A percentile compares a stretch with the other conserved stretches of the same genome.
Evolutionary conservation across 108 stramenopile genomes (phyloP).

Genomic region (Pseudonitzschia delicatissima): DNA sequence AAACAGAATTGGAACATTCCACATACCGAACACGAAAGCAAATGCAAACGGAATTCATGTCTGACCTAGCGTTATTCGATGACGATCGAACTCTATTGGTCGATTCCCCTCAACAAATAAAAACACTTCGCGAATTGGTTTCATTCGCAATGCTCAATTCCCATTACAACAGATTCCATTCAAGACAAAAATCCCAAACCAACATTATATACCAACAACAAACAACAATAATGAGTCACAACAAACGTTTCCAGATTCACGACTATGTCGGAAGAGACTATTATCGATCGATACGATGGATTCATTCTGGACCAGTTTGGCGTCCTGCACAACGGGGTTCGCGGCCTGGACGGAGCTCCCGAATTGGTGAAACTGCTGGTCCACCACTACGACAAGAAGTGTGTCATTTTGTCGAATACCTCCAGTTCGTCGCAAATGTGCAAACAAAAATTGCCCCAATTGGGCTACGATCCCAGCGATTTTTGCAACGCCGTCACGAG

Average conservation of each 20-base stretch:
- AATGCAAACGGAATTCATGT: no score
- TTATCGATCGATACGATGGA: conserved; percentile 60
- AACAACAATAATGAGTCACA: not conserved
- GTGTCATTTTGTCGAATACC: conserved; percentile 86
- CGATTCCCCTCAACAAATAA: no score
- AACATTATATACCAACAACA: not conserved
- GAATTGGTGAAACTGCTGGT: conserved; percentile 52
- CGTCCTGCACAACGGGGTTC: conserved; percentile 84
- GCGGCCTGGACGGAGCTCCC: conserved; percentile 58
- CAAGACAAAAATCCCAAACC: not conserved
- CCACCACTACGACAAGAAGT: conserved; percentile 46
- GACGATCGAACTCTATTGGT: no score
- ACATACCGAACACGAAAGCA: no score
- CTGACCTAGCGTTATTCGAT: no score
- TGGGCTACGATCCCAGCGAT: conserved; percentile 63
- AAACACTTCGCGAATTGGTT: no score
- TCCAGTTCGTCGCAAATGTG: conserved; percentile 53
- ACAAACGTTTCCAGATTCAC: conserved; percentile 13
- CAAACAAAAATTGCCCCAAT: conserved; percentile 49
- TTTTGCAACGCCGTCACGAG: conserved; percentile 82
- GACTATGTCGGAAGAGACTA: conserved; percentile 20
- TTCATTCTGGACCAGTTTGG: conserved; percentile 94
- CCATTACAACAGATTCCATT: no score
- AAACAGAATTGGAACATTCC: no score
- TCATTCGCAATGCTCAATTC: no score